Conservation (phyloP, 2,329 filamentous ascomycete genomes). For the Elsinoe necatrix region DNA sequence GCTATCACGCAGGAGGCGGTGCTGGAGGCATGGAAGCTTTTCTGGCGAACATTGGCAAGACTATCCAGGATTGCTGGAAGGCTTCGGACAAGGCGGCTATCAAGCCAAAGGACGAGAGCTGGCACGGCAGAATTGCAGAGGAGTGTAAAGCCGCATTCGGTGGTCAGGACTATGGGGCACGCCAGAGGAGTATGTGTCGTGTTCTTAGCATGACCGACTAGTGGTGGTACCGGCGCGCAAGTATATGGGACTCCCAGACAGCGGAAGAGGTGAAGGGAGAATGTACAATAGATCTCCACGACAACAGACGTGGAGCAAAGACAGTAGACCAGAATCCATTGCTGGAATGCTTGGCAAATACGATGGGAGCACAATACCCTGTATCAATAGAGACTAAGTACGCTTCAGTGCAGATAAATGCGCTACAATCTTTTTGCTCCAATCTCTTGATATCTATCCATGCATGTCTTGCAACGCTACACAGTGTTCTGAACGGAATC, state of each 20-base stretch:
- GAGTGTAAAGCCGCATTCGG: conserved; percentile 44
- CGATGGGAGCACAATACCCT: background rate
- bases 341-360: background rate
- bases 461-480: background rate
- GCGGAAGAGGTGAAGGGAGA: too few relatives aligned
- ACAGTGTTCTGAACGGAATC: background rate
- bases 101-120: conserved; percentile 28
- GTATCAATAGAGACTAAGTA: background rate
- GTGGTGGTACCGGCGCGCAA: too few relatives aligned
- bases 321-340: background rate
- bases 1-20: conserved; percentile 52
- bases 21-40: conserved; percentile 45
- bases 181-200: background rate
- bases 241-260: too few relatives aligned
- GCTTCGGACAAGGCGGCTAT: conserved; percentile 39
- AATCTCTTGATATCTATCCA: background rate
- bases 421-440: conserved; percentile 6
- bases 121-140: conserved; percentile 40
- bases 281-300: too few relatives aligned
- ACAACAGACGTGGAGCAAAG: background rate
- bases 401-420: background rate
- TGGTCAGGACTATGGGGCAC: conserved; percentile 25
- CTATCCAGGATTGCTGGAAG: conserved; percentile 48
- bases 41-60: conserved; percentile 48
- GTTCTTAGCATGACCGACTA: background rate